Conservation (phyloP, 2,329 filamentous ascomycete species). For the Chrysoporthe cubensis region DNA sequence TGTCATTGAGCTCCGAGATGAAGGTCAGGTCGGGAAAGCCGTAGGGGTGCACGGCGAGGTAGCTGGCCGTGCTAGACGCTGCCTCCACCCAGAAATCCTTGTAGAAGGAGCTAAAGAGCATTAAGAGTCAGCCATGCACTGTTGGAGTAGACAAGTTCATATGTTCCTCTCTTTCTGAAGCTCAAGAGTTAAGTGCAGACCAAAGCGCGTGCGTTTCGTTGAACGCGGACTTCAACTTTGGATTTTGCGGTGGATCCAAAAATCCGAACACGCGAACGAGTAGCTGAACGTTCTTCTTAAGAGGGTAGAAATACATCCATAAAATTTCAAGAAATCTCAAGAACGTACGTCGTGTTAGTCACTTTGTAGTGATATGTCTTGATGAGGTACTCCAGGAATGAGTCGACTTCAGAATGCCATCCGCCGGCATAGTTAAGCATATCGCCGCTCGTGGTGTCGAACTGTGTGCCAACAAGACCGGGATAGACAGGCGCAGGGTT, state of each 20-base stretch:
- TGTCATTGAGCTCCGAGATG: conserved; percentile 20
- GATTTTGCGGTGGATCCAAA: neutral
- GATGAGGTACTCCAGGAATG: conserved; percentile 22
- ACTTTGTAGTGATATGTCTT: conserved; percentile 19
- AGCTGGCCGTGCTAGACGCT: conserved; percentile 17
- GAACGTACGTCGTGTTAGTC: conserved; percentile 16
- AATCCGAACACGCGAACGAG: neutral
- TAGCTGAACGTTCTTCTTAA: neutral
- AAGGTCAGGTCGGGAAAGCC: conserved; percentile 18
- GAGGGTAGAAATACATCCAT: too few species aligned
- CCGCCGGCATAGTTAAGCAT: conserved; percentile 21
- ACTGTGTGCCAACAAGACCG: conserved; percentile 19
- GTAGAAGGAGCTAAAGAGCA: neutral
- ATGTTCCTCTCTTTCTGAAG: neutral
- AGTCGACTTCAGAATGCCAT: conserved; percentile 19
- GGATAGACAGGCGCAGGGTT: conserved; percentile 16
- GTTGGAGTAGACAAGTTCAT: neutral
- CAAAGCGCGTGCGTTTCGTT: too few species aligned
- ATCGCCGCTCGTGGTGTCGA: conserved; percentile 12
- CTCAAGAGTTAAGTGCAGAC: neutral
- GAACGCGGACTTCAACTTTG: neutral
- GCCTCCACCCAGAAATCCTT: conserved; percentile 21
- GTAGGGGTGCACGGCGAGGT: conserved; percentile 19
- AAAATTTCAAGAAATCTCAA: neutral
- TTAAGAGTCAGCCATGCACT: neutral